Evolutionary conservation across 169 alveolate species (phyloP).

Genomic region (Toxoplasma gondii): DNA sequence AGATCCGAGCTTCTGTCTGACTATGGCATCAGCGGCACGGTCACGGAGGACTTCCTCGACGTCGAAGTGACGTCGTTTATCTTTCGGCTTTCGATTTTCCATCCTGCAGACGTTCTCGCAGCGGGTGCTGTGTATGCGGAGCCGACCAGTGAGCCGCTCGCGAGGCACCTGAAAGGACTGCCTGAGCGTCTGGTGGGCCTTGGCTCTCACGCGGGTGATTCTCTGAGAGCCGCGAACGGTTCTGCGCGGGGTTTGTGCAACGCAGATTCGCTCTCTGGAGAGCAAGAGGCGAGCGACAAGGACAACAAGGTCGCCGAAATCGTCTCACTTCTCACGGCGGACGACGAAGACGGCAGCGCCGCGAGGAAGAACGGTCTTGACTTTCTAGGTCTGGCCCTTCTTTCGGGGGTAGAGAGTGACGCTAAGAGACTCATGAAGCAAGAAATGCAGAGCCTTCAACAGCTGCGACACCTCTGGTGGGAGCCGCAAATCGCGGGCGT

Average conservation of each 20-base stretch:
- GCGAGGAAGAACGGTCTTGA: background rate
- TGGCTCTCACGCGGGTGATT: background rate
- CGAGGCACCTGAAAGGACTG: background rate
- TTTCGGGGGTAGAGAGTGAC: background rate
- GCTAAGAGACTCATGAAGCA: background rate
- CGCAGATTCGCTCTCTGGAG: background rate
- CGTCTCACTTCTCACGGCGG: background rate
- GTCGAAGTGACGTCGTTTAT: constrained; percentile 39
- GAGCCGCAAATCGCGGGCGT: constrained; percentile 20
- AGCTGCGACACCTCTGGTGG: constrained; percentile 19
- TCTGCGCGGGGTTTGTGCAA: background rate
- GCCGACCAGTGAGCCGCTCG: background rate
- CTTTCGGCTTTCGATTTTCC: constrained; percentile 61
- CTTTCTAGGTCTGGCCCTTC: background rate
- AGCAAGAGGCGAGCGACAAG: background rate
- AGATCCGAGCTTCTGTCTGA: constrained; percentile 65
- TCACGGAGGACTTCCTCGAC: constrained; percentile 55
- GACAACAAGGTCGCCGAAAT: background rate
- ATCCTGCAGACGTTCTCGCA: constrained; percentile 52
- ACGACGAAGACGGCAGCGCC: background rate
- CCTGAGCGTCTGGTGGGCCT: constrained; percentile 26
- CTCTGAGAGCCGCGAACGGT: background rate
- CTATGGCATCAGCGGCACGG: constrained; percentile 48
- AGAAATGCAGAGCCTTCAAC: background rate
- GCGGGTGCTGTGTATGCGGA: constrained; percentile 34